These are phyloP conservation scores for Orbilia quercus DNA, from an alignment of 2,329 filamentous ascomycete species.

Conservation along the genomic window DNA sequence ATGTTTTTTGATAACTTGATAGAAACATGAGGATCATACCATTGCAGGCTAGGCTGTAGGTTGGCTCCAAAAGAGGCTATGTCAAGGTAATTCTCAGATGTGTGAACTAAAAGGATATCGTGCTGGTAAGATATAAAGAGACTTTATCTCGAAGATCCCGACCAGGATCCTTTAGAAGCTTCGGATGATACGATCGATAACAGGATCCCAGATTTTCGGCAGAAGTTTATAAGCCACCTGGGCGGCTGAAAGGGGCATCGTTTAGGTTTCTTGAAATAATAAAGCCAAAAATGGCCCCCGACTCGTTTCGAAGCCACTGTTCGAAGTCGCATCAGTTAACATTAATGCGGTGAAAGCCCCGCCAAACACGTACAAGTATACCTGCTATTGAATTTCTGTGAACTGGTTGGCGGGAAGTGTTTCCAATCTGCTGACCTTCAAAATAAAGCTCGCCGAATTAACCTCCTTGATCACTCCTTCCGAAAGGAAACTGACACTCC, in stretches of 20 bases:
- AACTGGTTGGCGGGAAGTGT: constrained; percentile 8
- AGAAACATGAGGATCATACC: background rate
- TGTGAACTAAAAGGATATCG: constrained; percentile 9
- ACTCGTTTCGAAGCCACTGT: constrained; percentile 16
- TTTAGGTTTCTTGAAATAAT: constrained; percentile 10
- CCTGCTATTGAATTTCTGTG: constrained; percentile 5
- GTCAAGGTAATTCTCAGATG: constrained; percentile 6
- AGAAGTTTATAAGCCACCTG: background rate
- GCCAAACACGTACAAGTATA: too few species aligned
- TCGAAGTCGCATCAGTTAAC: constrained; percentile 30
- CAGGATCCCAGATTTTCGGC: background rate
- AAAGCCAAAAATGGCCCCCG: constrained; percentile 6
- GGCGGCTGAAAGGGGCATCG: constrained; percentile 1
- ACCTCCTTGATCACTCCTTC: background rate
- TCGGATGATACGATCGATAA: background rate
- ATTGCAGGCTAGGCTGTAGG: background rate
- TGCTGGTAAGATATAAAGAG: background rate
- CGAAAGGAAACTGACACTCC: constrained; percentile 26
- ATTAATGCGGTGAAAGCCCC: constrained; percentile 16
- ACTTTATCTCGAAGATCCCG: background rate
- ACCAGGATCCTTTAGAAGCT: constrained; percentile 1
- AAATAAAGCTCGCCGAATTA: constrained; percentile 11
- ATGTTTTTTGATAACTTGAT: background rate
- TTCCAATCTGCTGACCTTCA: background rate
- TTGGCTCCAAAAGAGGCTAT: constrained; percentile 18